These are phyloP conservation scores for Pontederia crassipes DNA, from an alignment of 176 grass and related monocot genomes.

Conservation along the genomic window DNA sequence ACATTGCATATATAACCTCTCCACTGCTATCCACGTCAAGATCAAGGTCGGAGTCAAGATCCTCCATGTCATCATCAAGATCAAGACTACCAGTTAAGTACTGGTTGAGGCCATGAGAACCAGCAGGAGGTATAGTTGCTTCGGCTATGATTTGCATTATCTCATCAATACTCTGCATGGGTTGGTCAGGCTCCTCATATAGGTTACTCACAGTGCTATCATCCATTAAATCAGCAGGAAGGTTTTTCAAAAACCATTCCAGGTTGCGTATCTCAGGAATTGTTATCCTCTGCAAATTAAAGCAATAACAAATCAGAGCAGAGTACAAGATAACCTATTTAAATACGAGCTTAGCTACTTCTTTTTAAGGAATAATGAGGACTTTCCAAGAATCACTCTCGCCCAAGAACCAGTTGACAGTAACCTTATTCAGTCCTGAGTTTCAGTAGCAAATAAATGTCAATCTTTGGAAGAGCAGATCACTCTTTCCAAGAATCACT, in stretches of 20 bases:
- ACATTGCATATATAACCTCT: conserved; percentile 42
- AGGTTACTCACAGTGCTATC: conserved; percentile 39
- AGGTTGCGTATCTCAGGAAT: conserved; percentile 65
- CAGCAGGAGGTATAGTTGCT: conserved; percentile 40
- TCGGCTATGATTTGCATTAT: conserved; percentile 72
- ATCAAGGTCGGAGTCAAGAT: conserved; percentile 61
- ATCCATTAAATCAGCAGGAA: conserved; percentile 58
- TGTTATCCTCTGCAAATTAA: conserved; percentile 50
- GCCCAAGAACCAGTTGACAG: no score
- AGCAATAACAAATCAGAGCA: no score
- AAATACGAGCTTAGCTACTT: no score
- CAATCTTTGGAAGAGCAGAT: no score
- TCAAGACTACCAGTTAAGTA: conserved; percentile 32
- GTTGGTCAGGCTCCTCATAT: conserved; percentile 57
- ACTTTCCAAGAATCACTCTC: no score
- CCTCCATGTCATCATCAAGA: conserved; percentile 57
- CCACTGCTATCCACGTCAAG: conserved; percentile 47
- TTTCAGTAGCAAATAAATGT: no score
- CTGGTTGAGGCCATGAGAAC: conserved; percentile 22
- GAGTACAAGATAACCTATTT: no score
- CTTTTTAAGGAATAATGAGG: no score
- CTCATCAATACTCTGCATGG: conserved; percentile 53
- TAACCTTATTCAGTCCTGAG: no score
- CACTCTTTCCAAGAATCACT: no score
- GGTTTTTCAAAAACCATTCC: conserved; percentile 58